Conservation (phyloP, 441 rosid species). For the Erodium chrysanthum region DNA sequence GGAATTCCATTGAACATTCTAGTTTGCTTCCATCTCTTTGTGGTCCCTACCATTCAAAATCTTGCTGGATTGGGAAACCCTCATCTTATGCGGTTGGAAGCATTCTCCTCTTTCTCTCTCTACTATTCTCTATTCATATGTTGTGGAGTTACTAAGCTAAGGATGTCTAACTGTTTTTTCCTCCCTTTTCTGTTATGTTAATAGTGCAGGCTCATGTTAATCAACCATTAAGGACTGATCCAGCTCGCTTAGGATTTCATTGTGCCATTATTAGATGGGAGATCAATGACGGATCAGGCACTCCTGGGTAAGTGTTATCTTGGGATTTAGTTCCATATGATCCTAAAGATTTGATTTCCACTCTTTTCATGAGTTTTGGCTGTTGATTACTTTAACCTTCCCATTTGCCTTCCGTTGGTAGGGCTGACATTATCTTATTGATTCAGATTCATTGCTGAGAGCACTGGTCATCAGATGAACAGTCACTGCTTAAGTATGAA, state of each 20-base stretch:
- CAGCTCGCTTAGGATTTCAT: slow-evolving; percentile 58
- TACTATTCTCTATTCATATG: background rate
- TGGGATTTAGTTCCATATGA: slow-evolving; percentile 9
- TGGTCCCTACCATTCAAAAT: slow-evolving; percentile 63
- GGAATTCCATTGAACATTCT: slow-evolving; percentile 95
- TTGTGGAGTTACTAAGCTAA: background rate
- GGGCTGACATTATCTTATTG: slow-evolving; percentile 18
- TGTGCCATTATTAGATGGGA: slow-evolving; percentile 67
- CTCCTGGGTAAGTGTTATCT: slow-evolving; percentile 52
- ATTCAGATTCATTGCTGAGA: slow-evolving; percentile 80
- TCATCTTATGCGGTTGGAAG: slow-evolving; percentile 49
- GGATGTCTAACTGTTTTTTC: slow-evolving; percentile 7
- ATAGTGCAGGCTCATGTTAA: slow-evolving; percentile 71
- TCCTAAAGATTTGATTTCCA: slow-evolving; percentile 13
- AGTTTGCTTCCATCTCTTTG: slow-evolving; percentile 82
- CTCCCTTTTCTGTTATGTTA: slow-evolving; percentile 13
- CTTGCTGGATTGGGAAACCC: slow-evolving; percentile 86
- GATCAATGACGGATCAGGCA: slow-evolving; percentile 71
- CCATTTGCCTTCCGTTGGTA: background rate
- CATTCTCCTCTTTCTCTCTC: slow-evolving; percentile 8
- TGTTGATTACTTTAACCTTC: background rate
- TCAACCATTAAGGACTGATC: slow-evolving; percentile 58
- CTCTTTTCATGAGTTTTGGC: slow-evolving; percentile 3
- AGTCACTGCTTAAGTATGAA: slow-evolving; percentile 90
- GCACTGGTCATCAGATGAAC: slow-evolving; percentile 87